Base-by-base conservation (phyloP, 202 grass and related monocot genomes). In the Panicum virgatum region DNA sequence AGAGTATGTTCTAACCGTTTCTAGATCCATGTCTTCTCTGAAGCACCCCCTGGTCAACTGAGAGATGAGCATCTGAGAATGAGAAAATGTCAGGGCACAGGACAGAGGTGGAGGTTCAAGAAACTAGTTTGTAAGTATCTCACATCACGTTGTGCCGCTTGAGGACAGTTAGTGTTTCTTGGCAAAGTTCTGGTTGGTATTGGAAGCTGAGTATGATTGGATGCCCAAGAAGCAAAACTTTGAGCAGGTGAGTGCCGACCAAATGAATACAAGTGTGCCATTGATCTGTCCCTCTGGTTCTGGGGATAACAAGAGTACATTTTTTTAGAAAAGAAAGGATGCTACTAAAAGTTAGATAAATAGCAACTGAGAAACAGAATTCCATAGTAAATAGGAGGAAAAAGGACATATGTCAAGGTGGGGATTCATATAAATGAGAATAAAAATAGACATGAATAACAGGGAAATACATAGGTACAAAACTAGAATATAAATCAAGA, bases 241-340 rank as follows among this genome's bases (percentile, higher is more conserved):
- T 80, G 73, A 62, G 30, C 77, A 56, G 85, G 66, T 30, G 90
- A 80, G 67, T 32, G 56, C 23, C 23, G 71, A 63, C 85, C 66
- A 60, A 75, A 84, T 9, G 85, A 85, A 83, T 88, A 92, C 48
- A 94, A 61, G 39, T 94, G 89, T 61, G 85, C 82, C 84, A 84
- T 92, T 43, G 87, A 83, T 51, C 65, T 76, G 61, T 90, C 87
- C 52, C 92, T 92, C 79, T 92, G 77, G 27, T 75, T 92, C 89
- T 89, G 83, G 27, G 37, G 40, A 90, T 34, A 44, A 83, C 10
- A 83, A 62, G 30, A 53, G 5, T 59, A 65, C 18, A 47, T 8
- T 27, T 26, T 39, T 85, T 77, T 77, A 13, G 14, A 51, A 74
- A 75, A 54, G 1, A 62, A 38, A 63, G 3, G 18, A 73, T 42